Base-by-base conservation (phyloP, 495 filamentous ascomycete species). In the Aspergillus haitiensis region DNA sequence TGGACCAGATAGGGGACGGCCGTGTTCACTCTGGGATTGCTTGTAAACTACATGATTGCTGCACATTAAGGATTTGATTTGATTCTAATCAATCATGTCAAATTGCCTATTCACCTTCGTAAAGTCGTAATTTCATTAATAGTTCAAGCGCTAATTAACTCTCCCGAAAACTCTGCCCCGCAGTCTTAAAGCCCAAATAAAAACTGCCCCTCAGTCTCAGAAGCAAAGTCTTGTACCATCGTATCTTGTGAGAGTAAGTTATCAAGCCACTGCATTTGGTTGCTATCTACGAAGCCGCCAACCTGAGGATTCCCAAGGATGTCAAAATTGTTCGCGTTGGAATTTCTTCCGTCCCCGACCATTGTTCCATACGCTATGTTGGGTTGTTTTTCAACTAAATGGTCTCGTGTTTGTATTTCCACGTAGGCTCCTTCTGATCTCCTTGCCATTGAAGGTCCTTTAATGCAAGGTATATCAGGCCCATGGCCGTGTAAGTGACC, bases 181-280 rank as follows among this genome's bases (percentile, higher is more conserved):
- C 3, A 5, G 3, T 21, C 4, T 16, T 53, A 53, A 27, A 31
- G 47, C 15, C 40, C 40, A 48, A 60, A 54, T 18, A 48, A 18
- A 46, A 40, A 60, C 50, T 60, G 50, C 15, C 49, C 50, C 12
- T 60, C 58, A 36, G 54, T 54, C 50, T 54, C 58, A 15, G 50
- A 54, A 5, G 58, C 40, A 42, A 49, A 60, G 32, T 60, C 42
- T 12, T 33, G 48, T 27, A 60, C 39, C 11, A 42, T 54, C 40
- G 50, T 50, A 31, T 54, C 58, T 16, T 60, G 50, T 10, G 49
- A 34, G 31, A 54, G 54, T 16, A 60, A 33, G 5, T 8, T 16
- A 33, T 60, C 58, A 33, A 60, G 6, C 58, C 50, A 60, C 18
- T 60, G 58, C 42, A 54, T 42, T 54, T 60, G 58, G 12, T 37